These are phyloP conservation scores for Apiospora phragmitis DNA, from an alignment of 2,329 filamentous ascomycete species.

Conservation along the genomic window DNA sequence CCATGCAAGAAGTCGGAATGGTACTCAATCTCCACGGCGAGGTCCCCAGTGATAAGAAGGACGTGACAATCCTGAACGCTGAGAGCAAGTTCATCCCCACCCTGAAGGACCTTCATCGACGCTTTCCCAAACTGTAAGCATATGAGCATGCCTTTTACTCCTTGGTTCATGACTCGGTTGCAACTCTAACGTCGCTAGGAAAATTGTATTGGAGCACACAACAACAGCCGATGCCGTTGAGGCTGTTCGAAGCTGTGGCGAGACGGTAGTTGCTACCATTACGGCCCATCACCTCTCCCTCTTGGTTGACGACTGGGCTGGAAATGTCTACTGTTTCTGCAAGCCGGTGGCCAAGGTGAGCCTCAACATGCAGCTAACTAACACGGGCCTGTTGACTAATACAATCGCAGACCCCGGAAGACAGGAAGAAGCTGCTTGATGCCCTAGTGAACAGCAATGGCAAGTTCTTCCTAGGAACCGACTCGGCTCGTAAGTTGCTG, in stretches of 20 bases:
- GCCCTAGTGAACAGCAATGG: slow-evolving; percentile 59
- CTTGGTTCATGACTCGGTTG: not conserved
- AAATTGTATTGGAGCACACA: slow-evolving; percentile 59
- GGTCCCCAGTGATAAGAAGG: slow-evolving; percentile 39
- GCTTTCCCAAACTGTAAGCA: slow-evolving; percentile 42
- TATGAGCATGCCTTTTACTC: not conserved
- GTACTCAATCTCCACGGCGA: slow-evolving; percentile 70
- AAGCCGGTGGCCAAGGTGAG: slow-evolving; percentile 63
- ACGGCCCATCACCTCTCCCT: slow-evolving; percentile 59
- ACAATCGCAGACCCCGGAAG: slow-evolving; percentile 37
- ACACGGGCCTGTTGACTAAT: slow-evolving; percentile 33
- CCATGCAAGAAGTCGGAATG: slow-evolving; percentile 65
- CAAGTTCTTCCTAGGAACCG: slow-evolving; percentile 74
- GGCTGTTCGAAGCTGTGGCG: slow-evolving; percentile 60
- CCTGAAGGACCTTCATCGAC: slow-evolving; percentile 53
- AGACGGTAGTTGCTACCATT: slow-evolving; percentile 62
- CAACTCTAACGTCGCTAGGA: slow-evolving; percentile 14
- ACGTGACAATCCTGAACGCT: slow-evolving; percentile 55
- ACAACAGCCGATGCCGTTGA: slow-evolving; percentile 63
- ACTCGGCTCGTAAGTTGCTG: slow-evolving; percentile 63
- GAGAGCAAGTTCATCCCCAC: slow-evolving; percentile 67
- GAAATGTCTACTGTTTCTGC: slow-evolving; percentile 61
- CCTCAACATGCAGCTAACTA: not conserved
- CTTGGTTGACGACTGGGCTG: slow-evolving; percentile 63
- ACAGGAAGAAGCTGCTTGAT: slow-evolving; percentile 71